A percentile compares a stretch with the other conserved stretches of the same genome.
These are phyloP conservation scores for Prunella vulgaris DNA, from an alignment of 257 asterid genomes.

Conservation along the genomic window DNA sequence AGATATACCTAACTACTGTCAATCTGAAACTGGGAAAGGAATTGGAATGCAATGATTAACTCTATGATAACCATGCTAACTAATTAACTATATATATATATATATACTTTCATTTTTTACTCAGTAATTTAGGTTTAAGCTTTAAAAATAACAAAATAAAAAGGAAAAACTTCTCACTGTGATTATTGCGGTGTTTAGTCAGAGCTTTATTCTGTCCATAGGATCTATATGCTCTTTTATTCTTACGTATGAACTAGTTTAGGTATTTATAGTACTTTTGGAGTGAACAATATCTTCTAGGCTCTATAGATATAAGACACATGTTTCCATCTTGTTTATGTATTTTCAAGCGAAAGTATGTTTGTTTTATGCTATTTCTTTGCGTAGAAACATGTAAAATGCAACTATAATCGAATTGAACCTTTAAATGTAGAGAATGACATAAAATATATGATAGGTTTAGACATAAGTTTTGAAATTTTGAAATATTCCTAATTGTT, in stretches of 20 bases:
- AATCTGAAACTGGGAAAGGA: background rate
- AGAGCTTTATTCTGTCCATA: background rate
- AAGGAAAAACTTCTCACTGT: background rate
- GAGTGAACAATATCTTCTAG: background rate
- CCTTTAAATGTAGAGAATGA: background rate
- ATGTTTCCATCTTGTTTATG: background rate
- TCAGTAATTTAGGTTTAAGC: background rate
- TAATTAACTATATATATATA: background rate
- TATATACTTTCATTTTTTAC: background rate
- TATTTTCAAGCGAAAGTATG: background rate
- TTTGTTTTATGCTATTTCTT: background rate
- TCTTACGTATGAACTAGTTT: background rate
- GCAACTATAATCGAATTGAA: background rate
- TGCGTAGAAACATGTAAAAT: background rate
- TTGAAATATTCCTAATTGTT: background rate
- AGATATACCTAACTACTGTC: background rate
- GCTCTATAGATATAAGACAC: background rate
- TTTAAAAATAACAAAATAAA: background rate
- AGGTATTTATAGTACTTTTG: background rate
- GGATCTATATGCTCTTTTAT: background rate
- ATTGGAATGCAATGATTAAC: slow-evolving; percentile 9
- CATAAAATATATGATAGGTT: background rate
- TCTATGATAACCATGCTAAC: background rate
- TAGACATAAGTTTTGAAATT: background rate
- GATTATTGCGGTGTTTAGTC: background rate